Conservation (phyloP, 345 rosid species). For the Eucalyptus caleyi region DNA sequence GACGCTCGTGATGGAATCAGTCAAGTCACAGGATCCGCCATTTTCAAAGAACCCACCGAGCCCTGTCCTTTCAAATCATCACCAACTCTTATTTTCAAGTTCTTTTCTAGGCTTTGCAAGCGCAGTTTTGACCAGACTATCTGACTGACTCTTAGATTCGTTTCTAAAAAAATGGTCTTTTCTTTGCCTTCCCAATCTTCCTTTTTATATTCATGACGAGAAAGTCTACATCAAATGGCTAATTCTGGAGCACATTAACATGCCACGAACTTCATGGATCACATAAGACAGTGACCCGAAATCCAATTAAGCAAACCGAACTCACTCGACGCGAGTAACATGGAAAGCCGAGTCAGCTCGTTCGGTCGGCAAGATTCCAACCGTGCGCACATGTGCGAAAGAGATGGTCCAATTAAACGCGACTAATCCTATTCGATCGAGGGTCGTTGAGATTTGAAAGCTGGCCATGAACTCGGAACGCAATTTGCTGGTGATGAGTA, state of each 20-base stretch:
- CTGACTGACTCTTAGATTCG: background rate
- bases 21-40: background rate
- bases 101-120: background rate
- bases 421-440: no score
- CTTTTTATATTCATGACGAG: background rate
- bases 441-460: background rate
- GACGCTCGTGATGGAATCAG: background rate
- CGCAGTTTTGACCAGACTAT: background rate
- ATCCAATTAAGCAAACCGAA: no score
- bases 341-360: no score
- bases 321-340: no score
- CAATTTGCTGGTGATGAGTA: background rate
- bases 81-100: background rate
- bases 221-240: background rate
- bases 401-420: no score
- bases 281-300: background rate
- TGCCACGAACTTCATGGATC: background rate
- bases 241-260: background rate
- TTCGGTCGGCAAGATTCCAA: no score
- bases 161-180: background rate
- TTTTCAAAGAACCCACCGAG: background rate
- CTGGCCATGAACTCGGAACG: background rate
- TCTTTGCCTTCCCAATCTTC: background rate
- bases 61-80: background rate
- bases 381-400: no score